Conservation (phyloP, 352 stramenopile genomes). For the Globisporangium heterothallicum region DNA sequence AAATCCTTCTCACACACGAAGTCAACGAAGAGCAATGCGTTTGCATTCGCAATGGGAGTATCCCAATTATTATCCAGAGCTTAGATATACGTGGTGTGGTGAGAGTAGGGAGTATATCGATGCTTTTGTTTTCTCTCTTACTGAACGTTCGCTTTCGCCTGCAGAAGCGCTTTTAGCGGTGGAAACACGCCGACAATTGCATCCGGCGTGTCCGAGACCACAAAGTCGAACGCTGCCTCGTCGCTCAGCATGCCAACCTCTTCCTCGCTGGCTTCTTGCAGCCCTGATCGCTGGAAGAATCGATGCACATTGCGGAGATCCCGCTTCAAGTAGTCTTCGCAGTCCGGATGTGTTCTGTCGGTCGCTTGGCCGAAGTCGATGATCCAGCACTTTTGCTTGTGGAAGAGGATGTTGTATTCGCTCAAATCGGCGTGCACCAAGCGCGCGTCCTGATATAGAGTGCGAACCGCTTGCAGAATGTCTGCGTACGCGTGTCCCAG, state of each 20-base stretch:
- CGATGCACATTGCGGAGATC: conserved; percentile 70
- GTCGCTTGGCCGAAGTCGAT: conserved; percentile 92
- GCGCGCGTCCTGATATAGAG: conserved; percentile 45
- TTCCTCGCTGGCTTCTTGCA: conserved; percentile 26
- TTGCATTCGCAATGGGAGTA: no score
- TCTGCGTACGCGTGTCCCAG: conserved; percentile 51
- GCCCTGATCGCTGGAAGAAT: conserved; percentile 68
- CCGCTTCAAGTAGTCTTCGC: conserved; percentile 51
- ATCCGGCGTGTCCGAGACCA: conserved; percentile 23
- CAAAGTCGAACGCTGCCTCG: conserved; percentile 37
- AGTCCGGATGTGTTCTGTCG: conserved; percentile 71
- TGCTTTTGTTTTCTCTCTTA: neutral
- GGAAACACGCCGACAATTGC: conserved; percentile 25
- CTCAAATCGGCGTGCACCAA: conserved; percentile 67
- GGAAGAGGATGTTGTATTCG: conserved; percentile 89
- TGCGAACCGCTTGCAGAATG: conserved; percentile 36
- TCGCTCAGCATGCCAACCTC: conserved; percentile 37
- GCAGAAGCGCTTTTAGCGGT: conserved; percentile 23
- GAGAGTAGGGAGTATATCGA: neutral
- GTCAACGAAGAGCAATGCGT: no score
- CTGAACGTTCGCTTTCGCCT: conserved; percentile 17
- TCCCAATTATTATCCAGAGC: no score
- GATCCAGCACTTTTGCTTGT: conserved; percentile 66
- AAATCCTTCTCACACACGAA: no score
- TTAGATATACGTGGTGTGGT: neutral